Conservation (phyloP, 768 basidiomycete species). For the Hemileccinum impolitum region DNA sequence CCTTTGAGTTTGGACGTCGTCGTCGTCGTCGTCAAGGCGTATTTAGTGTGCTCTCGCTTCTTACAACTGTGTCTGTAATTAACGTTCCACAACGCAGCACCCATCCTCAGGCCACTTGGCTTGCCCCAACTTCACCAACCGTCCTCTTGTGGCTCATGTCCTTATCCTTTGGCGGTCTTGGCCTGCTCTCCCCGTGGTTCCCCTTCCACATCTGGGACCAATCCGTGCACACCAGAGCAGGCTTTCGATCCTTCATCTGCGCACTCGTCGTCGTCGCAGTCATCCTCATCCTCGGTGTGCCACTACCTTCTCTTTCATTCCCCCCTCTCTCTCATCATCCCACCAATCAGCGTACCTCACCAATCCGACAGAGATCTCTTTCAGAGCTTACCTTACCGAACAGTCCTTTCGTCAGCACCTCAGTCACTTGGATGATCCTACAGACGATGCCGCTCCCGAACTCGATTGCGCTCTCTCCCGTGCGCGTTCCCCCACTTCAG, state of each 20-base stretch:
- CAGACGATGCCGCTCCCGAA: constrained; percentile 46
- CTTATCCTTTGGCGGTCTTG: constrained; percentile 60
- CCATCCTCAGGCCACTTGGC: constrained; percentile 33
- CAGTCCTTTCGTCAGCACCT: constrained; percentile 95
- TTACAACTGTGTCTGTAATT: constrained; percentile 42
- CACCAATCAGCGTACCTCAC: constrained; percentile 77
- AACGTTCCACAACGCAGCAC: constrained; percentile 24
- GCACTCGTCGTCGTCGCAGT: constrained; percentile 66
- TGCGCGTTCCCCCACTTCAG: constrained; percentile 24
- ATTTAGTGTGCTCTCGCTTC: too few species aligned
- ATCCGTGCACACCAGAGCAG: constrained; percentile 52
- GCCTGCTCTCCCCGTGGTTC: constrained; percentile 56
- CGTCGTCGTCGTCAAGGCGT: constrained; percentile 24
- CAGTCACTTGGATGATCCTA: constrained; percentile 71
- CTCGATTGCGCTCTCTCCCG: constrained; percentile 27
- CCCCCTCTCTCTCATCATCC: constrained; percentile 3
- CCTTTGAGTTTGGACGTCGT: constrained; percentile 12
- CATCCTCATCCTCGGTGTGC: constrained; percentile 67
- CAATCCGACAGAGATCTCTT: constrained; percentile 91
- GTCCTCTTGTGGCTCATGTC: constrained; percentile 57
- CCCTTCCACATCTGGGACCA: constrained; percentile 50
- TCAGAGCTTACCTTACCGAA: constrained; percentile 94
- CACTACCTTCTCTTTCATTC: neutral
- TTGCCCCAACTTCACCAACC: constrained; percentile 39
- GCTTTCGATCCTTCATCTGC: constrained; percentile 69